Percentiles rank a stretch among this genome's conserved stretches.
Conservation (phyloP, 2,329 filamentous ascomycete species). For the Colletotrichum musae region DNA sequence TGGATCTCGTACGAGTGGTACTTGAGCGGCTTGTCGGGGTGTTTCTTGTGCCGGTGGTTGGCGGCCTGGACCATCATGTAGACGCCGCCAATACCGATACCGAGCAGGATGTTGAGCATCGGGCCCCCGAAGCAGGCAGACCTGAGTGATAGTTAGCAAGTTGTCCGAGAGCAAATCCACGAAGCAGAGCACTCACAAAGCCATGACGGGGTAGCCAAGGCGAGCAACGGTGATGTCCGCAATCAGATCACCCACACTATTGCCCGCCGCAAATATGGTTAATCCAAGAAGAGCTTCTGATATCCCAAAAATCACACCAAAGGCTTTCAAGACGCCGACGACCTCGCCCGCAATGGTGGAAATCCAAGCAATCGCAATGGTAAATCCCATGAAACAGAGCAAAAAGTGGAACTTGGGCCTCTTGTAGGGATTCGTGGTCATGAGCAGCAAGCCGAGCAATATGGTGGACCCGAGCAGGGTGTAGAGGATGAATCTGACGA, state of each 20-base stretch:
- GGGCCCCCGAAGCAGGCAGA: constrained; percentile 98
- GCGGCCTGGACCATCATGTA: constrained; percentile 86
- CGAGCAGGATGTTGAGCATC: constrained; percentile 96
- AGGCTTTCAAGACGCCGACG: constrained; percentile 91
- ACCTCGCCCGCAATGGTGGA: constrained; percentile 96
- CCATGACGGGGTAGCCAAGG: constrained; percentile 97
- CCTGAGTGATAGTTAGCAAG: constrained; percentile 53
- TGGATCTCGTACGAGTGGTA: constrained; percentile 87
- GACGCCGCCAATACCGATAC: constrained; percentile 90
- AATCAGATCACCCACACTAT: constrained; percentile 93
- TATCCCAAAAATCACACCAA: constrained; percentile 93
- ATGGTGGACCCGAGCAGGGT: constrained; percentile 79
- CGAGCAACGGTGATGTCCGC: constrained; percentile 95
- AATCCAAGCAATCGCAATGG: constrained; percentile 95
- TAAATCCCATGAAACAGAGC: constrained; percentile 90
- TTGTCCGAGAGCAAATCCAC: background rate
- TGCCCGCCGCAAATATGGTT: constrained; percentile 96
- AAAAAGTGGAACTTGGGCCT: constrained; percentile 82
- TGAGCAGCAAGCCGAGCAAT: constrained; percentile 75
- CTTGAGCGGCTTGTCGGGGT: constrained; percentile 74
- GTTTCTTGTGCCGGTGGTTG: constrained; percentile 74
- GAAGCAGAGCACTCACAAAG: constrained; percentile 66
- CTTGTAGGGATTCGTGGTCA: constrained; percentile 76
- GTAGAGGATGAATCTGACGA: constrained; percentile 72
- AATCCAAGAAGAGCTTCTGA: constrained; percentile 95